Conservation (phyloP, 768 basidiomycete genomes). For the Lactarius tabidus region DNA sequence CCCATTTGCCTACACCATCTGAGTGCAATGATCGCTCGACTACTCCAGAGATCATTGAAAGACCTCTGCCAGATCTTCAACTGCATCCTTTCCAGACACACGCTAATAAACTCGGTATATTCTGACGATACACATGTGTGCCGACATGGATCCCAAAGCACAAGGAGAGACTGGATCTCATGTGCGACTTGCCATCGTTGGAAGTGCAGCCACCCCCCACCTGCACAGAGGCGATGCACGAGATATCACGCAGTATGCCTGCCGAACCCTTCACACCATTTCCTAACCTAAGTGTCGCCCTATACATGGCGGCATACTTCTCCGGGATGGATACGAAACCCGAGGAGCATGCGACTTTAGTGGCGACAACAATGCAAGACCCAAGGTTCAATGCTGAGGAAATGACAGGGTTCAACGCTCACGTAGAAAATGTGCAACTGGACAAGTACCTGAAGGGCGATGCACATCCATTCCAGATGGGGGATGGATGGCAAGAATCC, state of each 20-base stretch:
- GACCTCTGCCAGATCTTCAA: neutral
- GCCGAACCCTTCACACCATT: neutral
- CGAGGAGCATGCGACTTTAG: too few species aligned
- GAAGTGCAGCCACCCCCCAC: neutral
- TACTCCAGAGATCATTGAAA: neutral
- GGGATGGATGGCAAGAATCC: neutral
- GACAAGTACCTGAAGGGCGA: neutral
- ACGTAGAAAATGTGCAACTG: neutral
- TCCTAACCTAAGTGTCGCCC: neutral
- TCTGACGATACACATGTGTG: neutral
- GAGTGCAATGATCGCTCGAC: neutral
- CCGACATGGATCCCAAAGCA: neutral
- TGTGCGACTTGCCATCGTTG: neutral
- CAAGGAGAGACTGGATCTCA: neutral
- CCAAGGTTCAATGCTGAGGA: neutral
- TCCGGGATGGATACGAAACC: too few species aligned
- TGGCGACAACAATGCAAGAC: neutral
- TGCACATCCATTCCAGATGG: neutral
- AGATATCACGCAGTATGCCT: neutral
- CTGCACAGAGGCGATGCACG: neutral
- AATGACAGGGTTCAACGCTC: neutral
- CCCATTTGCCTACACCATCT: neutral
- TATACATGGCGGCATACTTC: neutral
- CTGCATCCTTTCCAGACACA: neutral
- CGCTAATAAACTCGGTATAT: neutral